Conservation (phyloP, 345 rosid genomes). For the Melaleuca quinquenervia region DNA sequence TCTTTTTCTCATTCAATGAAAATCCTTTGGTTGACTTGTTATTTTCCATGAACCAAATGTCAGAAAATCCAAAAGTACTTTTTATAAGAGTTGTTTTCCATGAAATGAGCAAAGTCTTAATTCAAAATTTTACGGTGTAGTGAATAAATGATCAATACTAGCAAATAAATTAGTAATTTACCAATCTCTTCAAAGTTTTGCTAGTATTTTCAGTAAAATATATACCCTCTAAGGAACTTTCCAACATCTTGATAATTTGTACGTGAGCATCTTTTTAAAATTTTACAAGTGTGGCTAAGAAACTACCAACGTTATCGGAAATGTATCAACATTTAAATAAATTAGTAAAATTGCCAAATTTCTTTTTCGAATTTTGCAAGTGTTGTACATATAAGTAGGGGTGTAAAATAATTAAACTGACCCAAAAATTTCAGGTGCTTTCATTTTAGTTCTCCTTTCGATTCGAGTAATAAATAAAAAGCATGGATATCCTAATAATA, state of each 20-base stretch:
- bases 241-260: neutral
- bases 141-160: neutral
- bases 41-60: too few relatives aligned
- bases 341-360: neutral
- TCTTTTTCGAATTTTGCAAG: neutral
- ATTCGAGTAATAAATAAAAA: too few relatives aligned
- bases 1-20: too few relatives aligned
- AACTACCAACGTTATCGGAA: neutral
- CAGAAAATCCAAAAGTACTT: too few relatives aligned
- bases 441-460: too few relatives aligned
- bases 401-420: neutral
- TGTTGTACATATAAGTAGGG: neutral
- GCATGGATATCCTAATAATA: neutral
- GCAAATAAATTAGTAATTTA: neutral
- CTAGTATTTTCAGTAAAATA: neutral
- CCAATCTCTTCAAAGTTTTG: neutral
- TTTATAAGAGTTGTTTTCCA: too few relatives aligned
- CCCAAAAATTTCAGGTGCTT: neutral
- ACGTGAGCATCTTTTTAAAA: neutral
- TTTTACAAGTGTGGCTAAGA: neutral
- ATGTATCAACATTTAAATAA: too few relatives aligned
- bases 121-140: neutral
- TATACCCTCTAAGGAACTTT: neutral
- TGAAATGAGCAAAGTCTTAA: too few relatives aligned
- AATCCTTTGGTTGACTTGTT: too few relatives aligned